A percentile compares a stretch with the other conserved stretches of the same genome.
Conservation (phyloP, 495 filamentous ascomycete species). For the Daldinia grandis region DNA sequence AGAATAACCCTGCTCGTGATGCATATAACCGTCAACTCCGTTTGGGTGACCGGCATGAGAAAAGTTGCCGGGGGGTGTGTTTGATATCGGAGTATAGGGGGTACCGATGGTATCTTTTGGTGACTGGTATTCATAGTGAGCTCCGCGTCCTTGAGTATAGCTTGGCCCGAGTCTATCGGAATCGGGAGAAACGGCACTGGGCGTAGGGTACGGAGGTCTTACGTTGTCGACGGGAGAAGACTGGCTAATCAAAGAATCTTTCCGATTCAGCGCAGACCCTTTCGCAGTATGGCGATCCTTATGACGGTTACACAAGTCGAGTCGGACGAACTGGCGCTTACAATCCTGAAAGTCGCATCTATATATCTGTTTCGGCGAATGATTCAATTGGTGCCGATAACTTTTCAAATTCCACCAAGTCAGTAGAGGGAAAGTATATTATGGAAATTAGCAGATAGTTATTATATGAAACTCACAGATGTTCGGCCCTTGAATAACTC, state of each 20-base stretch:
- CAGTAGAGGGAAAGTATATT: constrained; percentile 18
- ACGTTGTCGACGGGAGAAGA: constrained; percentile 58
- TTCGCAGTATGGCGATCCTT: constrained; percentile 95
- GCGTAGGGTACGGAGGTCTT: constrained; percentile 53
- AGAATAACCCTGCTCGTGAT: constrained; percentile 52
- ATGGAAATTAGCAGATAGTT: neutral
- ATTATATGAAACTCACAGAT: constrained; percentile 67
- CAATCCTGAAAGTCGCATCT: constrained; percentile 94
- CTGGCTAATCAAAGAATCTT: constrained; percentile 76
- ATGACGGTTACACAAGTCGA: constrained; percentile 93
- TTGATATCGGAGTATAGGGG: constrained; percentile 59
- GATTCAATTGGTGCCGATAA: constrained; percentile 93
- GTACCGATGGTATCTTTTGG: constrained; percentile 58
- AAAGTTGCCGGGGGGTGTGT: constrained; percentile 56
- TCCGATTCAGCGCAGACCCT: constrained; percentile 91
- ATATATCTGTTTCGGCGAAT: constrained; percentile 96
- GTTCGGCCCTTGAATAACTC: constrained; percentile 95
- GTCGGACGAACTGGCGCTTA: constrained; percentile 88
- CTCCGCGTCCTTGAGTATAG: constrained; percentile 53
- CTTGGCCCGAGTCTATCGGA: constrained; percentile 55
- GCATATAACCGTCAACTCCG: constrained; percentile 54
- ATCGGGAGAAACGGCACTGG: constrained; percentile 61
- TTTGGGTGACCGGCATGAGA: constrained; percentile 48
- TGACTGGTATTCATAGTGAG: constrained; percentile 62
- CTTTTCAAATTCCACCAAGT: constrained; percentile 47